phyloP scores from a whole-genome alignment of 164 flowering plant species.

The Echeveria elegans region DNA sequence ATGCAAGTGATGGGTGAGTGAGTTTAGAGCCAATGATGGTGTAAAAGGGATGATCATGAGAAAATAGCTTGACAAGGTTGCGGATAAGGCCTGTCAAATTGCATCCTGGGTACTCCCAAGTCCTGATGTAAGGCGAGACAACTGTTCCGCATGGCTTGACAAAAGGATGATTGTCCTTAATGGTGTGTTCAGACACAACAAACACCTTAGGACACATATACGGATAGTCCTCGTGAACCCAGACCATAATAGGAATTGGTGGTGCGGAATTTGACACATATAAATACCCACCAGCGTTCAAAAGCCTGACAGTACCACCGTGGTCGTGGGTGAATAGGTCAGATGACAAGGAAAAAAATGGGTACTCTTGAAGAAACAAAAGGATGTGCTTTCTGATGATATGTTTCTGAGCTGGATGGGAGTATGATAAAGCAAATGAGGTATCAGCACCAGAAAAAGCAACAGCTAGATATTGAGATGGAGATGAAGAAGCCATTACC shows the following conservation, averaged over 20 bases:
- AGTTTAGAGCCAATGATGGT: neutral
- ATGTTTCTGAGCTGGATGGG: slow-evolving; percentile 38
- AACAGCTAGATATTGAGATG: slow-evolving; percentile 25
- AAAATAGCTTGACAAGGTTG: slow-evolving; percentile 30
- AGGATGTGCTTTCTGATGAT: slow-evolving; percentile 39
- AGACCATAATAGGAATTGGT: slow-evolving; percentile 30
- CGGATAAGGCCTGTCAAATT: slow-evolving; percentile 30
- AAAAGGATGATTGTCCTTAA: slow-evolving; percentile 34
- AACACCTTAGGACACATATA: slow-evolving; percentile 32
- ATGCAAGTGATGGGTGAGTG: slow-evolving; percentile 22
- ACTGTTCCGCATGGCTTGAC: slow-evolving; percentile 34
- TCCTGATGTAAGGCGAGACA: slow-evolving; percentile 24
- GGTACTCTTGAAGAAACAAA: slow-evolving; percentile 32
- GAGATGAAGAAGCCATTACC: slow-evolving; percentile 4
- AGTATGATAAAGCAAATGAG: slow-evolving; percentile 33
- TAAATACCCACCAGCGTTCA: slow-evolving; percentile 27
- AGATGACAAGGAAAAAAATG: slow-evolving; percentile 24
- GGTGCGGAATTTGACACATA: slow-evolving; percentile 18
- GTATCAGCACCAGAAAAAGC: slow-evolving; percentile 22
- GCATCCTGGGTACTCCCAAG: slow-evolving; percentile 29
- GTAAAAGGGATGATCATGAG: slow-evolving; percentile 32
- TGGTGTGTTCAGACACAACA: slow-evolving; percentile 13
- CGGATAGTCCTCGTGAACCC: slow-evolving; percentile 58
- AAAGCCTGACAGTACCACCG: slow-evolving; percentile 37
- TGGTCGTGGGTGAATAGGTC: slow-evolving; percentile 39